Evolutionary conservation across 768 basidiomycete genomes (phyloP).

Genomic region (Suillus subluteus): DNA sequence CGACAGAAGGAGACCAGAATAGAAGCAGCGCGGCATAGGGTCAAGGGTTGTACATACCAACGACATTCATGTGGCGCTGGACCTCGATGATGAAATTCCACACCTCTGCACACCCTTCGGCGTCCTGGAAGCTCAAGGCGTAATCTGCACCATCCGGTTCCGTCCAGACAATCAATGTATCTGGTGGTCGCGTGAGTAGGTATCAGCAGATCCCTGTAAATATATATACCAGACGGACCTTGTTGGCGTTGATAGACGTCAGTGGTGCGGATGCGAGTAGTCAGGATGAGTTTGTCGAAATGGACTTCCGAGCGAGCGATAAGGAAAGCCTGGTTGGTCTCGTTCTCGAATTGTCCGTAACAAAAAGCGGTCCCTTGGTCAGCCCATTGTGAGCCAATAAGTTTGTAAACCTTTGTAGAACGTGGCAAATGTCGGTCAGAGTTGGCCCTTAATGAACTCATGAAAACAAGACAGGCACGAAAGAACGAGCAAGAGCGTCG

Average conservation of each 20-base stretch:
- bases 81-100: constrained; percentile 97
- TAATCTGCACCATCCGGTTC: constrained; percentile 95
- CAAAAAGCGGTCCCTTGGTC: constrained; percentile 98
- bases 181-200: constrained; percentile 44
- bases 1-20: constrained; percentile 19
- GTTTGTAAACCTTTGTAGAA: constrained; percentile 83
- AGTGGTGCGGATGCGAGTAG: constrained; percentile 78
- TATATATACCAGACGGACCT: constrained; percentile 50
- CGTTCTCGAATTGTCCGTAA: constrained; percentile 83
- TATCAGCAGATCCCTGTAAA: constrained; percentile 7
- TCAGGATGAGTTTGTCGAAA: constrained; percentile 72
- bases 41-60: constrained; percentile 50
- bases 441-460: constrained; percentile 34
- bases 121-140: constrained; percentile 95
- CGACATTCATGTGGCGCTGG: constrained; percentile 76
- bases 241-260: constrained; percentile 89
- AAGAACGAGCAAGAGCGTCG: constrained; percentile 24
- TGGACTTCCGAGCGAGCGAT: constrained; percentile 83
- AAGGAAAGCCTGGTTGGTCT: constrained; percentile 76
- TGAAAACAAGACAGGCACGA: constrained; percentile 27
- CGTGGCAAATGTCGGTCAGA: constrained; percentile 34
- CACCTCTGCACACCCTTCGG: constrained; percentile 93
- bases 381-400: constrained; percentile 88
- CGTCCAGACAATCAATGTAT: constrained; percentile 99
- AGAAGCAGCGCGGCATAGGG: constrained; percentile 15